Conservation (phyloP, 2,329 filamentous ascomycete genomes). For the Dactylella cylindrospora region DNA sequence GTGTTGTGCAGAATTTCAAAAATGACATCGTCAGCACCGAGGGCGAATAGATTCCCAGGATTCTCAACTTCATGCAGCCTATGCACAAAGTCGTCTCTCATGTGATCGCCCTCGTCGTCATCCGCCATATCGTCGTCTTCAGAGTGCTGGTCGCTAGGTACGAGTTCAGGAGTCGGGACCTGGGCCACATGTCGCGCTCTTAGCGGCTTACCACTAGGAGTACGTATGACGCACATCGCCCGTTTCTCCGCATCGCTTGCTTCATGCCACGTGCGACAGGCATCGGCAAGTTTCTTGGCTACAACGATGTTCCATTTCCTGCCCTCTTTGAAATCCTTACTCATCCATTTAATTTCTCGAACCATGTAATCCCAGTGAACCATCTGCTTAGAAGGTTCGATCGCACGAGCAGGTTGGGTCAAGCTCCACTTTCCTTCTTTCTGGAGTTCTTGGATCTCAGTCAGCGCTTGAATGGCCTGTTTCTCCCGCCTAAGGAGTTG, state of each 20-base stretch:
- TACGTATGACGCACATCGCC: slow-evolving; percentile 67
- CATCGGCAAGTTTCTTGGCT: slow-evolving; percentile 75
- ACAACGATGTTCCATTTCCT: slow-evolving; percentile 86
- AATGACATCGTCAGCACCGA: slow-evolving; percentile 78
- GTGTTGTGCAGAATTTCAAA: slow-evolving; percentile 75
- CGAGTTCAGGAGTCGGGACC: slow-evolving; percentile 64
- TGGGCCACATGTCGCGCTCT: slow-evolving; percentile 48
- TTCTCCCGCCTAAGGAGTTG: slow-evolving; percentile 80
- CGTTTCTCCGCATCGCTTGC: slow-evolving; percentile 65
- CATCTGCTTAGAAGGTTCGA: slow-evolving; percentile 73
- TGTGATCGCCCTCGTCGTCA: slow-evolving; percentile 51
- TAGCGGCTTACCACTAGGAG: slow-evolving; percentile 49
- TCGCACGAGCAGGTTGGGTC: slow-evolving; percentile 79
- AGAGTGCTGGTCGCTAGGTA: slow-evolving; percentile 60
- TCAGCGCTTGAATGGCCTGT: slow-evolving; percentile 81
- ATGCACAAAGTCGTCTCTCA: slow-evolving; percentile 44
- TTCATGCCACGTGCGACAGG: slow-evolving; percentile 79
- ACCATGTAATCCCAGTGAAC: slow-evolving; percentile 85
- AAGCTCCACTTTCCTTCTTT: slow-evolving; percentile 91
- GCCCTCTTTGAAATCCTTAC: slow-evolving; percentile 91
- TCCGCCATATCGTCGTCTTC: slow-evolving; percentile 52
- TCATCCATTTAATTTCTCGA: slow-evolving; percentile 96
- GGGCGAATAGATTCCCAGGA: slow-evolving; percentile 77
- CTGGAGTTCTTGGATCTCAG: slow-evolving; percentile 85
- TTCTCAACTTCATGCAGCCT: slow-evolving; percentile 45